Percentiles rank a stretch among this genome's conserved stretches.
Conservation (phyloP, 495 filamentous ascomycete genomes). For the Pyronema omphalodes region DNA sequence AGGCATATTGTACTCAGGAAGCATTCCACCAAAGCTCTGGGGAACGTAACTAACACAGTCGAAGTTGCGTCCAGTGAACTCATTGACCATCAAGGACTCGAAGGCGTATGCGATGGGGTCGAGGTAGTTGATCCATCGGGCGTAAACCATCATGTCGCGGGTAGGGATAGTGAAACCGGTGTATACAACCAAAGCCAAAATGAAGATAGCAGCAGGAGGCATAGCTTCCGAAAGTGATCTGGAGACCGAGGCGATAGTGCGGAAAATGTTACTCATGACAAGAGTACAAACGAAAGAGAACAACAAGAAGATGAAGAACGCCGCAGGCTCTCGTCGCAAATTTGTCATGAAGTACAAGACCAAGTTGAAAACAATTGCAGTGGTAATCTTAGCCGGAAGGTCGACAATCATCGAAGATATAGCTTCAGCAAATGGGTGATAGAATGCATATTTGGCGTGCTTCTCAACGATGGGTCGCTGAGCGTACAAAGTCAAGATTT, state of each 20-base stretch:
- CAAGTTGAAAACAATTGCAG: constrained; percentile 40
- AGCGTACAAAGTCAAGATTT: constrained; percentile 67
- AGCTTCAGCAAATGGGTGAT: constrained; percentile 77
- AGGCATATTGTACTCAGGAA: constrained; percentile 28
- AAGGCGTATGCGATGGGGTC: constrained; percentile 77
- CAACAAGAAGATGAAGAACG: constrained; percentile 69
- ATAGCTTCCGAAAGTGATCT: constrained; percentile 66
- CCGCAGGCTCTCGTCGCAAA: constrained; percentile 52
- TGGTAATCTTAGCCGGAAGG: constrained; percentile 41
- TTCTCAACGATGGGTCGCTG: constrained; percentile 90
- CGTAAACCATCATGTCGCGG: constrained; percentile 61
- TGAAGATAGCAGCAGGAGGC: constrained; percentile 64
- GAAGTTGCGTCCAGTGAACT: constrained; percentile 53
- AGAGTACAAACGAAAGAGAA: constrained; percentile 49
- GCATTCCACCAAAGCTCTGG: constrained; percentile 20
- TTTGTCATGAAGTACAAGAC: constrained; percentile 78
- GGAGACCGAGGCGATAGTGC: constrained; percentile 63
- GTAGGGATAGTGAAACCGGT: constrained; percentile 78
- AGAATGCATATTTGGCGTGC: constrained; percentile 74
- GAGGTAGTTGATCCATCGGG: constrained; percentile 73
- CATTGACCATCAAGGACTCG: constrained; percentile 78
- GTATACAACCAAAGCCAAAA: constrained; percentile 68
- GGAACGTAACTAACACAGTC: constrained; percentile 46
- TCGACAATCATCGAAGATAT: constrained; percentile 69
- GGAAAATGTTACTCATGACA: constrained; percentile 65